Evolutionary conservation across 345 rosid species (phyloP).

Genomic region (Dipteronia dyeriana): DNA sequence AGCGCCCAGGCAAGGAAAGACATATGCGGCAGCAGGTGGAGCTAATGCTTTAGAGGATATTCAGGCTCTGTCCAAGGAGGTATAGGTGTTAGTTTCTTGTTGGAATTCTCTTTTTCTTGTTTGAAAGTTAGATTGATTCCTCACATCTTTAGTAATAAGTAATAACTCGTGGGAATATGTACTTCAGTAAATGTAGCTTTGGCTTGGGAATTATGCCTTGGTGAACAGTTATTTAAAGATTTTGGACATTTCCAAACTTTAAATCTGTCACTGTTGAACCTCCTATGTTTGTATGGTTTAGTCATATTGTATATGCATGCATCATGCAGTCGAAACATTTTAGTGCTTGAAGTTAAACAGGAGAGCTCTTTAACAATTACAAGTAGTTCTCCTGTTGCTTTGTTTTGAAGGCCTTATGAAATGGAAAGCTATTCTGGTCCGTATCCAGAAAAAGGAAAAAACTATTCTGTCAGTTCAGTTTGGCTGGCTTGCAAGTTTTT

Average conservation of each 20-base stretch:
- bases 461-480: neutral
- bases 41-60: conserved; percentile 51
- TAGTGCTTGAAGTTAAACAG: neutral
- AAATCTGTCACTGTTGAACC: neutral
- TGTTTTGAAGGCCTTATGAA: neutral
- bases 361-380: neutral
- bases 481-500: neutral
- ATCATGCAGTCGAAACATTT: neutral
- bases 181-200: neutral
- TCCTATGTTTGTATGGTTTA: neutral
- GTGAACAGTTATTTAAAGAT: neutral
- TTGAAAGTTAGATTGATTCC: conserved; percentile 2
- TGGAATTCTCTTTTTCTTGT: conserved; percentile 4
- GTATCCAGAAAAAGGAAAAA: neutral
- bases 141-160: conserved; percentile 14
- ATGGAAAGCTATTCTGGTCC: neutral
- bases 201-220: neutral
- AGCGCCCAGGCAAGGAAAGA: conserved; percentile 69
- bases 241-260: neutral
- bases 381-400: conserved; percentile 1
- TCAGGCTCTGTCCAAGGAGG: conserved; percentile 82
- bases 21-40: conserved; percentile 36
- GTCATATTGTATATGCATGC: neutral
- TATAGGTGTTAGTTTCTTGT: conserved; percentile 27
- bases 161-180: neutral